Evolutionary conservation across 2,329 filamentous ascomycete species (phyloP).

Genomic region (Ophiostoma angusticollis): DNA sequence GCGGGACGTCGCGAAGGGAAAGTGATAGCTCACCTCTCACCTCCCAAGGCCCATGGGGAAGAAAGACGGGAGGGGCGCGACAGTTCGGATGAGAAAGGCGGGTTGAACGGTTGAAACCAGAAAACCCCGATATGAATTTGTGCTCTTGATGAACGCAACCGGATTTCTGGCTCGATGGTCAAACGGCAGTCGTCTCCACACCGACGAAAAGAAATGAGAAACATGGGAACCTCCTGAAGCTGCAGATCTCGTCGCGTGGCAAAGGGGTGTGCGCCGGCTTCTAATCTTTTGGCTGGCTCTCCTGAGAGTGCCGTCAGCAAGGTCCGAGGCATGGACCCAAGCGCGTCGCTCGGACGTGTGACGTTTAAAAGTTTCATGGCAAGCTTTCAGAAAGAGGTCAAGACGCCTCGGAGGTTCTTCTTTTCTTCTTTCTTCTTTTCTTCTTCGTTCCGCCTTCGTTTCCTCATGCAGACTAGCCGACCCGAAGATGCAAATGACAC

Average conservation of each 20-base stretch:
- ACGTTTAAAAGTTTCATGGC: no score
- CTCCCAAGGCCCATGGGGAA: constrained; percentile 6
- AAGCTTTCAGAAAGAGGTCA: no score
- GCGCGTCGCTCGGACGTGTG: no score
- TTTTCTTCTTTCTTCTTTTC: no score
- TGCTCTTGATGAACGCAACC: no score
- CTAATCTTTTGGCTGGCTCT: no score
- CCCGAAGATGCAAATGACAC: not conserved
- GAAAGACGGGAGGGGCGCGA: not conserved
- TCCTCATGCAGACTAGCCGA: constrained; percentile 1
- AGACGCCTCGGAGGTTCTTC: not conserved
- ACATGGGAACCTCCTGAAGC: not conserved
- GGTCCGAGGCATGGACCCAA: no score
- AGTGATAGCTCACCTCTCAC: constrained; percentile 1
- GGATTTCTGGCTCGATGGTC: not conserved
- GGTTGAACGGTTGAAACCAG: not conserved
- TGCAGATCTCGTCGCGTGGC: constrained; percentile 7
- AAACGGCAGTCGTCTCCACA: not conserved
- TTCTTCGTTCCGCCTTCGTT: constrained; percentile 1
- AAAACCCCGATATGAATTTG: not conserved
- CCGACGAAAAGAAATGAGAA: not conserved
- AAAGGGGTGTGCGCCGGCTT: not conserved
- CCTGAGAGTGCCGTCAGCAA: no score
- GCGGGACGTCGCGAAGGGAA: not conserved
- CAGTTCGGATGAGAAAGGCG: constrained; percentile 1